phyloP scores from a whole-genome alignment of 768 basidiomycete genomes.

The Gymnopilus dilepis region DNA sequence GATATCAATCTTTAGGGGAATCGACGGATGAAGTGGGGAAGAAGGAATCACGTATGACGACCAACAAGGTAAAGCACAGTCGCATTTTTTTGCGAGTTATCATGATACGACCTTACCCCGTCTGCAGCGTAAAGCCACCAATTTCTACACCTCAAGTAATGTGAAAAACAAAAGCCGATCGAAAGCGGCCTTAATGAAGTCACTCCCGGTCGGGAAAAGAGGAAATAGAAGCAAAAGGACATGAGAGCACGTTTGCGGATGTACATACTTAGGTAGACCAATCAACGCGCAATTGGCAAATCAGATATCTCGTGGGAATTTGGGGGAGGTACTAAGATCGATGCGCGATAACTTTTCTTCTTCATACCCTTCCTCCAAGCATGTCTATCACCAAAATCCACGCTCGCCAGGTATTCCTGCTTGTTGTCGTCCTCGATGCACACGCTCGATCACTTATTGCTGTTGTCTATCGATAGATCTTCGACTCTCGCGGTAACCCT shows the following conservation, averaged over 20 bases:
- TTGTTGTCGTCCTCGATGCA: neutral
- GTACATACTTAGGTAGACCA: conserved; percentile 1
- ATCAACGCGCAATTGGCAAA: neutral
- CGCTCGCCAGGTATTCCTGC: conserved; percentile 81
- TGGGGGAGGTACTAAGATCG: conserved; percentile 40
- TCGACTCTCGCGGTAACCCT: conserved; percentile 98
- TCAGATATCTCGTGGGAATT: conserved; percentile 43
- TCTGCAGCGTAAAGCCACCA: conserved; percentile 78
- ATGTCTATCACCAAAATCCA: conserved; percentile 94
- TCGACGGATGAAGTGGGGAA: conserved; percentile 35
- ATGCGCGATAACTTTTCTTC: conserved; percentile 40
- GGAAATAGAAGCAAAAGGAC: conserved; percentile 41
- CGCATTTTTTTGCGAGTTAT: conserved; percentile 9
- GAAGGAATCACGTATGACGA: conserved; percentile 87
- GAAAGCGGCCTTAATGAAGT: conserved; percentile 65
- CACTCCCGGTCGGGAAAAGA: conserved; percentile 58
- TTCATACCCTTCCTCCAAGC: conserved; percentile 37
- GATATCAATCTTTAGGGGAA: conserved; percentile 20
- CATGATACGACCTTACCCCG: conserved; percentile 3
- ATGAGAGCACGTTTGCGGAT: conserved; percentile 10
- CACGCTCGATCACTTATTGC: conserved; percentile 1
- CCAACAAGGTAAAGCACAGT: conserved; percentile 72
- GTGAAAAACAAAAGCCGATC: conserved; percentile 87
- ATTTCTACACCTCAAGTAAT: conserved; percentile 86
- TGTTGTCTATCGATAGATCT: conserved; percentile 68